Conservation (phyloP, 306 rosid genomes). For the Casuarina cunninghamiana region DNA sequence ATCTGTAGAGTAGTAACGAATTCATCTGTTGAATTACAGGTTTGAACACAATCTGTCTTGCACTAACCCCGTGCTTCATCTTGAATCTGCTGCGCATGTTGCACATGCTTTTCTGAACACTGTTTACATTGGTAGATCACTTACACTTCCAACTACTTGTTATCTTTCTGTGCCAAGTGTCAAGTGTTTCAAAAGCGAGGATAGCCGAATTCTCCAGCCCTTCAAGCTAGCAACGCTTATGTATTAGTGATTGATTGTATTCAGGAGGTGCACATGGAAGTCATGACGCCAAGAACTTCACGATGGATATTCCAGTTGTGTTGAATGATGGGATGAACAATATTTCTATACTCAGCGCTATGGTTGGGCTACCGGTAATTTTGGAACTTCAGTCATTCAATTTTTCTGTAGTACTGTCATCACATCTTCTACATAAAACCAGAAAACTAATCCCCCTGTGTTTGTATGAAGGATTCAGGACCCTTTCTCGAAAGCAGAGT, state of each 20-base stretch:
- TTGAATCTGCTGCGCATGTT: slow-evolving; percentile 61
- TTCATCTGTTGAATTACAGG: slow-evolving; percentile 37
- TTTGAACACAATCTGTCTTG: slow-evolving; percentile 54
- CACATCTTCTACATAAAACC: neutral
- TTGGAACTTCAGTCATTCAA: neutral
- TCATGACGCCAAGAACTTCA: slow-evolving; percentile 41
- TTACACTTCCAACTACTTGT: too few relatives aligned
- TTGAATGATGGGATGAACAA: slow-evolving; percentile 51
- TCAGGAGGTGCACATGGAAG: slow-evolving; percentile 63
- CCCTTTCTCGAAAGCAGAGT: slow-evolving; percentile 67
- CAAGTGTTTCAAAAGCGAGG: too few relatives aligned
- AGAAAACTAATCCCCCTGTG: neutral
- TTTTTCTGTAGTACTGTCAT: neutral
- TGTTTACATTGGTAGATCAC: slow-evolving; percentile 39
- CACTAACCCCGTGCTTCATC: slow-evolving; percentile 42
- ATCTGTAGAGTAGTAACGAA: neutral
- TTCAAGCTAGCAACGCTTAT: neutral
- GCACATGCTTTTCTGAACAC: slow-evolving; percentile 52
- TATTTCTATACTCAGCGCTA: slow-evolving; percentile 59
- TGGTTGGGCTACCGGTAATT: slow-evolving; percentile 75
- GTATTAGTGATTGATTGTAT: neutral
- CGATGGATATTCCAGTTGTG: slow-evolving; percentile 41
- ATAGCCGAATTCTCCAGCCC: neutral
- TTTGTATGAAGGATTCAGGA: slow-evolving; percentile 63
- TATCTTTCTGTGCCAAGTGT: too few relatives aligned